Conservation (phyloP, 225 moss, liverwort and hornwort species). For the Pseudoscleropodium purum region DNA sequence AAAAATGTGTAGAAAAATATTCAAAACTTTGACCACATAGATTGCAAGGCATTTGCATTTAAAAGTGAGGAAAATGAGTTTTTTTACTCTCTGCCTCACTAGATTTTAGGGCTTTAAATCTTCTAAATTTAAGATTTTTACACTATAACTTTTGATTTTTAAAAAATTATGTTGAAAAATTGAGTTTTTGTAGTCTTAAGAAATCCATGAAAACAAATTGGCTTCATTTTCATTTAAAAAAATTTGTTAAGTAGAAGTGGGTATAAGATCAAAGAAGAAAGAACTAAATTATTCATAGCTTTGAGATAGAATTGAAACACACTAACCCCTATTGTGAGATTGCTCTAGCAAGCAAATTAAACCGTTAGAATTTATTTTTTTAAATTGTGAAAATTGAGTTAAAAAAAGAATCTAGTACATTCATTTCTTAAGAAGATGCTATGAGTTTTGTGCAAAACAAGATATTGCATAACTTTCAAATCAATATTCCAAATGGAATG, state of each 20-base stretch:
- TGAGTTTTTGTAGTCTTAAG: accelerated
- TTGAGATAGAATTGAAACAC: background rate
- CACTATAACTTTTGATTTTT: too few species aligned
- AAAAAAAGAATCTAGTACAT: background rate
- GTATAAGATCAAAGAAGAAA: background rate
- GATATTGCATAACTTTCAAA: background rate
- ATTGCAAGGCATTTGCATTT: too few species aligned
- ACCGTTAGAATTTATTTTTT: too few species aligned
- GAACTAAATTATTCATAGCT: background rate
- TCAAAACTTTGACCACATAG: background rate
- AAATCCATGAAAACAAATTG: background rate
- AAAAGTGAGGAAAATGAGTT: too few species aligned
- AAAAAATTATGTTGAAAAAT: background rate
- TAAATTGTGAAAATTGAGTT: too few species aligned
- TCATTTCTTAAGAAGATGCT: background rate
- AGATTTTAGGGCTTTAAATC: too few species aligned
- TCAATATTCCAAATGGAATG: background rate
- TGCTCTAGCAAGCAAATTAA: background rate
- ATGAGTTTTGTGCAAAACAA: background rate
- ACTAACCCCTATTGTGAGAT: background rate
- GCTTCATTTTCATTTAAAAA: background rate
- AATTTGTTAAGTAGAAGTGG: background rate
- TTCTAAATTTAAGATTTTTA: background rate
- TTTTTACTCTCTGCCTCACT: too few species aligned
- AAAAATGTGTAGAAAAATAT: background rate